These are phyloP conservation scores for Lycium ferocissimum DNA, from an alignment of 257 asterid species.

Conservation along the genomic window DNA sequence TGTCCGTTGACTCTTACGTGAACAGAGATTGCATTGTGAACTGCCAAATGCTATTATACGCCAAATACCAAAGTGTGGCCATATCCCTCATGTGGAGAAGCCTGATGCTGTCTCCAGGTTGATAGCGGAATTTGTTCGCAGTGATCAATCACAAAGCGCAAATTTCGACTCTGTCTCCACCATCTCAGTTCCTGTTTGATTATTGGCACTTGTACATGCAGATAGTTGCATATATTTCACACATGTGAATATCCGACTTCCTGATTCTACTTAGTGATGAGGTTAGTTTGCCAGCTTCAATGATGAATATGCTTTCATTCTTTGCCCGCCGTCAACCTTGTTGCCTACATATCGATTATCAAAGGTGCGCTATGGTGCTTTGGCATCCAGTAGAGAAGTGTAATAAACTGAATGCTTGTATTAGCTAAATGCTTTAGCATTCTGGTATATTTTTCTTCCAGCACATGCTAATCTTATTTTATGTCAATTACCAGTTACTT, in stretches of 20 bases:
- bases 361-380: neutral
- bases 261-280: neutral
- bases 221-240: slow-evolving; percentile 9
- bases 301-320: neutral
- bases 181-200: neutral
- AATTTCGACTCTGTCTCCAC: neutral
- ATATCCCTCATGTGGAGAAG: slow-evolving; percentile 91
- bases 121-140: slow-evolving; percentile 57
- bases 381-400: slow-evolving; percentile 17
- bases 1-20: neutral
- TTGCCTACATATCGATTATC: neutral
- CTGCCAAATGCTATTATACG: slow-evolving; percentile 74
- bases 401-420: neutral
- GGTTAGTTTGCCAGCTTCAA: slow-evolving; percentile 1
- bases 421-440: neutral
- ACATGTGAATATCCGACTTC: neutral
- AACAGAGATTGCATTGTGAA: slow-evolving; percentile 83
- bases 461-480: neutral
- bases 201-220: neutral
- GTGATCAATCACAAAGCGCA: slow-evolving; percentile 36
- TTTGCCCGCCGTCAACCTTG: slow-evolving; percentile 1
- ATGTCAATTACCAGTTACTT: neutral
- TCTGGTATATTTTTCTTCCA: neutral
- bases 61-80: slow-evolving; percentile 85
- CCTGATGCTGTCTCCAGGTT: slow-evolving; percentile 74